Conservation (phyloP, 768 basidiomycete genomes). For the Guyanaporus albipodus region DNA sequence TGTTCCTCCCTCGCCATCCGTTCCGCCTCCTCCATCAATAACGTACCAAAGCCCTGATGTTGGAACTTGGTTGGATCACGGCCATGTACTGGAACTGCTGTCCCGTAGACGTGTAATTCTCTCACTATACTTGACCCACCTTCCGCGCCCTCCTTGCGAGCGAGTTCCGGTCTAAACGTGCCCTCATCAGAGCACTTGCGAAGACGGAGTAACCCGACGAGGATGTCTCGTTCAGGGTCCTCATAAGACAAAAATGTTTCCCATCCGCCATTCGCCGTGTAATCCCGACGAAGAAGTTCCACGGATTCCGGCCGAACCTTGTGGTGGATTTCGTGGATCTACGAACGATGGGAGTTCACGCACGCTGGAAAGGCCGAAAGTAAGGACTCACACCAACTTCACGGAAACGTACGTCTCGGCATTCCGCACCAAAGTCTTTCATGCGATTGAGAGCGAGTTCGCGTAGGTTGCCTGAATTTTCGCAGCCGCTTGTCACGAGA, state of each 20-base stretch:
- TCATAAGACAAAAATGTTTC: slow-evolving; percentile 99
- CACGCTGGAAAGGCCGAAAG: not conserved
- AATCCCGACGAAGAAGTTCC: slow-evolving; percentile 92
- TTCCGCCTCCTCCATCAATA: slow-evolving; percentile 99
- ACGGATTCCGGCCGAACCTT: slow-evolving; percentile 94
- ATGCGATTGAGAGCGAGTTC: slow-evolving; percentile 95
- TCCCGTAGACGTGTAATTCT: slow-evolving; percentile 97
- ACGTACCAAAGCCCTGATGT: slow-evolving; percentile 93
- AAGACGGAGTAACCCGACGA: slow-evolving; percentile 87
- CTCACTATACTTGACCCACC: slow-evolving; percentile 90
- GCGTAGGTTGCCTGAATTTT: slow-evolving; percentile 94
- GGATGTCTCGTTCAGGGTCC: slow-evolving; percentile 94
- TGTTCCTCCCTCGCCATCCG: slow-evolving; percentile 97
- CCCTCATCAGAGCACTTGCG: slow-evolving; percentile 97
- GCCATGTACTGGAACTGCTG: slow-evolving; percentile 95
- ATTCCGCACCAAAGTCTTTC: slow-evolving; percentile 98
- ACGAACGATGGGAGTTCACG: slow-evolving; percentile 2
- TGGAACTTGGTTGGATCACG: slow-evolving; percentile 98
- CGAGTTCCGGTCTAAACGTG: slow-evolving; percentile 91
- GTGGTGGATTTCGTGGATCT: slow-evolving; percentile 99
- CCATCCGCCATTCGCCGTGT: slow-evolving; percentile 97
- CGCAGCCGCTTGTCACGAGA: slow-evolving; percentile 93
- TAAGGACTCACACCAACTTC: slow-evolving; percentile 84
- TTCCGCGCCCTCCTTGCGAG: slow-evolving; percentile 61
- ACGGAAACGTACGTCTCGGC: slow-evolving; percentile 94